phyloP scores from a whole-genome alignment of 2,329 filamentous ascomycete genomes.

The Arthroderma uncinatum region DNA sequence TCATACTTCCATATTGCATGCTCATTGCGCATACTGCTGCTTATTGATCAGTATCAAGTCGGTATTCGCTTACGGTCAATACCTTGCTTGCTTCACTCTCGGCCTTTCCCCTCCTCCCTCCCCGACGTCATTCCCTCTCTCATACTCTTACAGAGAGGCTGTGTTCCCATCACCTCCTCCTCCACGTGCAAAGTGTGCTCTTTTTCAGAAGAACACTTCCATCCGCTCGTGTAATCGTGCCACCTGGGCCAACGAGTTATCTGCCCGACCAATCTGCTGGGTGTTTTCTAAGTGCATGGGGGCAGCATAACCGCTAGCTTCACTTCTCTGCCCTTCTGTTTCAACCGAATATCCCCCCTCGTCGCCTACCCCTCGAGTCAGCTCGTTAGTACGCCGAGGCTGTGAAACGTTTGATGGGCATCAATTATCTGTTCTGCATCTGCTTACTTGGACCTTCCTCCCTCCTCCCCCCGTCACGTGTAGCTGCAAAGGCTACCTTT shows the following conservation, averaged over 20 bases:
- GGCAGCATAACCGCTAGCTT: conserved; percentile 1
- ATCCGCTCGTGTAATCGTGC: neutral
- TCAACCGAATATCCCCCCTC: neutral
- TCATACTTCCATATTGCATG: neutral
- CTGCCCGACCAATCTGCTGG: conserved; percentile 2
- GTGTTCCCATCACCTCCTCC: neutral
- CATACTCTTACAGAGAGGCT: conserved; percentile 3
- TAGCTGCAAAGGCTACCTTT: neutral
- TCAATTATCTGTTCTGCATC: neutral
- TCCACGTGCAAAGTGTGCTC: conserved; percentile 1
- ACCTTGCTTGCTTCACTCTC: neutral
- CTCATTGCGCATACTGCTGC: neutral
- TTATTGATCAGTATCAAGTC: neutral
- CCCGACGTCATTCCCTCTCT: conserved; percentile 1
- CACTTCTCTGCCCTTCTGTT: neutral
- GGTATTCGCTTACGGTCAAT: neutral
- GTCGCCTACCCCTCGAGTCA: neutral
- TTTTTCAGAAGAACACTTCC: neutral
- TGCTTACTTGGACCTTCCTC: neutral
- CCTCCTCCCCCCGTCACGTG: neutral
- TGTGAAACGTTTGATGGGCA: conserved; percentile 1
- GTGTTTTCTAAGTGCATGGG: conserved; percentile 1
- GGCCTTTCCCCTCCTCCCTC: neutral
- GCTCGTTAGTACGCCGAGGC: neutral
- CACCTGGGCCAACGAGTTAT: conserved; percentile 2